phyloP scores from a whole-genome alignment of 192 early-diverging fungal genomes.

The Cetraspora pellucida region DNA sequence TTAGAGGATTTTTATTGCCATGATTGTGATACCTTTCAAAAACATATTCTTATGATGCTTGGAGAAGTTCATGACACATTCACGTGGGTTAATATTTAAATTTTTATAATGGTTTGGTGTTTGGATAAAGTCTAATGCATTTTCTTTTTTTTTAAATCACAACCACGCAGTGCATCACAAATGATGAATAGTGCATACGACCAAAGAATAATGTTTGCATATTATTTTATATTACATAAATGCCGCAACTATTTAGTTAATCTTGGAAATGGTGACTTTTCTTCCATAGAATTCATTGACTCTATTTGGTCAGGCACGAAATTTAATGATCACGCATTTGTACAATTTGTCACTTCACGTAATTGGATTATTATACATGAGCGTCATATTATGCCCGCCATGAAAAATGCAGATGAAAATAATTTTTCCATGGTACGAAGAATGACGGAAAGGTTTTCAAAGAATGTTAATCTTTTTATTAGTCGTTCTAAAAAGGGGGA shows the following conservation, averaged over 20 bases:
- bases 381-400: conserved; percentile 21
- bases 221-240: conserved; percentile 31
- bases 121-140: neutral
- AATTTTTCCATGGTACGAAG: conserved; percentile 19
- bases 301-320: conserved; percentile 14
- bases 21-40: conserved; percentile 26
- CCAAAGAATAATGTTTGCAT: conserved; percentile 17
- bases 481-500: conserved; percentile 16
- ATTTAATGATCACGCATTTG: neutral
- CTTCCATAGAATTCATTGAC: neutral
- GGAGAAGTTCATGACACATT: conserved; percentile 34
- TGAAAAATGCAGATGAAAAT: conserved; percentile 30
- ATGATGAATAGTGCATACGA: conserved; percentile 19
- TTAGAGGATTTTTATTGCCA: conserved; percentile 15
- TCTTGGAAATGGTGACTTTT: neutral
- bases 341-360: conserved; percentile 20
- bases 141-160: neutral
- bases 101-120: neutral
- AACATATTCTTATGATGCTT: conserved; percentile 28
- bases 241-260: conserved; percentile 12
- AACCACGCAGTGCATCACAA: neutral
- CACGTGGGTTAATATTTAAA: conserved; percentile 17
- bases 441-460: conserved; percentile 20
- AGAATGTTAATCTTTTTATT: conserved; percentile 8
- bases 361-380: conserved; percentile 30